phyloP scores from a whole-genome alignment of 352 stramenopile species.

The Globisporangium middletonii region DNA sequence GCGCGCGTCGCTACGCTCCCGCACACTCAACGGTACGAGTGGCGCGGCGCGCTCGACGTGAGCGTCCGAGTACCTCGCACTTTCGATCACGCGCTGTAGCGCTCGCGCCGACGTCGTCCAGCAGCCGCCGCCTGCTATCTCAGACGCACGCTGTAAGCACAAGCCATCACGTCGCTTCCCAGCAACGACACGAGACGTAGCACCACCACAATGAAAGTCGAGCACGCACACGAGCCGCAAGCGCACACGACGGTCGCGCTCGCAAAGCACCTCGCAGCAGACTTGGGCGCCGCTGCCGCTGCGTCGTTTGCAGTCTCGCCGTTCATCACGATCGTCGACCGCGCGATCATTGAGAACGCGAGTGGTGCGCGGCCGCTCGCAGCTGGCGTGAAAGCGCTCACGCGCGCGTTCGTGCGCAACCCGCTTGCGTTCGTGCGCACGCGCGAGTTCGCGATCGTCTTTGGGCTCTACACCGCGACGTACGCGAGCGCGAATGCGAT shows the following conservation, averaged over 20 bases:
- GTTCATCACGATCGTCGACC: conserved; percentile 88
- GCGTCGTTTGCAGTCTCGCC: conserved; percentile 75
- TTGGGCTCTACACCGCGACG: conserved; percentile 86
- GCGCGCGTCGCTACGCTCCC: no score
- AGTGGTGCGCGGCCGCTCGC: conserved; percentile 62
- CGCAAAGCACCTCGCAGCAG: conserved; percentile 39
- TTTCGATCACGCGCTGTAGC: no score
- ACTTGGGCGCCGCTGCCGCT: conserved; percentile 49
- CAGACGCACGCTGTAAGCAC: not conserved
- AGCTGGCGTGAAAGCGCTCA: conserved; percentile 59
- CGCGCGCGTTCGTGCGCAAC: conserved; percentile 46
- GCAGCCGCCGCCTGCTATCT: not conserved
- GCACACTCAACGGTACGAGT: no score
- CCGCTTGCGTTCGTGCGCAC: conserved; percentile 79
- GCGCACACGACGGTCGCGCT: conserved; percentile 18
- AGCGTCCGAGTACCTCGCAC: no score
- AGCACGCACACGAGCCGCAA: conserved; percentile 7
- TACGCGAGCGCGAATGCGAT: conserved; percentile 86
- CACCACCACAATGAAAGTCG: conserved; percentile 7
- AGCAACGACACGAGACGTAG: not conserved
- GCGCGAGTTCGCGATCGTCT: conserved; percentile 88
- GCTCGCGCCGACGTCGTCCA: no score
- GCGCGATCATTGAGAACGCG: conserved; percentile 88
- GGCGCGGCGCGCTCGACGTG: no score
- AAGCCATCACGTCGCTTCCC: not conserved